Evolutionary conservation across 331 rosid genomes (phyloP), one percentile per base, ranked within the genome.

Genomic region (Malus hybrid): DNA sequence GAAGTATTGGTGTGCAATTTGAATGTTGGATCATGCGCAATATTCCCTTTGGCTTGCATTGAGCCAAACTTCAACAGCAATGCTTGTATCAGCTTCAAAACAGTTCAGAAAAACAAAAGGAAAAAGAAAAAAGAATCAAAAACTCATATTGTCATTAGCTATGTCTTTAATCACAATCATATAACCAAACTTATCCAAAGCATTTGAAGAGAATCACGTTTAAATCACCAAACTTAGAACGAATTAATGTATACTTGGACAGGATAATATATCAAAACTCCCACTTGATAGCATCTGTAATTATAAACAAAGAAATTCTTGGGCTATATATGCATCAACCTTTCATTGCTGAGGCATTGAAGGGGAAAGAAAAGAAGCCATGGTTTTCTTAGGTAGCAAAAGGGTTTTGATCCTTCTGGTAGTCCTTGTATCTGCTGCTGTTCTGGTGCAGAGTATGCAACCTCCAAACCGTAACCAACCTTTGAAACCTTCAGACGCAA

Each of bases 301-400:
- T 77, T 52, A 70, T 72, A 79, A 71, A 62, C 80, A 73, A 72
- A 39, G 76, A 69, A 48, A 48, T 14, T 28, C 15, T 50, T 50
- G 56, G 56, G 56, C 67, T 34, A 59, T 22, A 59, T 59, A 59
- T 69, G 48, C 2, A 5, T 28, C 70, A 32, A 0, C 13, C n/a
- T 27, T 33, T 61, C 57, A 59, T 18, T 50, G 56, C 56, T 15
- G 56, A 50, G 56, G 56, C 56, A 50, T 16, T 50, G 56, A 50
- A 50, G 56, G 56, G n/a, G 3, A 50, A 50, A 50, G n/a, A 50
- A 76, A 50, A 50, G 56, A 50, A 50, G 69, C 13, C 68, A 89
- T 86, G 97, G 77, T 19, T 31, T 29, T 77, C 67, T 46, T 75
- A 44, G 69, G 79, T 14, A 69, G 36, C 28, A 71, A 67, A n/a